A percentile compares a stretch with the other conserved stretches of the same genome.
Evolutionary conservation across 2,329 filamentous ascomycete genomes (phyloP).

Genomic region (Fusarium verrucosum): DNA sequence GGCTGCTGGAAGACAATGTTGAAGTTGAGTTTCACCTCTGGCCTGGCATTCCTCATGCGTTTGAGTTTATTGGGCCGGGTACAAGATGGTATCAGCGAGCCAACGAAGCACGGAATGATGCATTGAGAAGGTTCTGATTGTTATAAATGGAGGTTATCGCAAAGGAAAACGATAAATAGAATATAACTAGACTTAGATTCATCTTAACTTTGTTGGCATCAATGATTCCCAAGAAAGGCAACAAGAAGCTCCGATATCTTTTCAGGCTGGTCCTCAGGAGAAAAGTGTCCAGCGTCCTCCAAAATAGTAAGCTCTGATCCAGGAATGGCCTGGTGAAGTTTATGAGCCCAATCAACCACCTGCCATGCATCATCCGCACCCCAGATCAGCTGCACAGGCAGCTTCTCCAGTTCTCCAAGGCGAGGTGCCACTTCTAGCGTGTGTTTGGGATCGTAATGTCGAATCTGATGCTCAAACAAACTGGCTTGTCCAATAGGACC

Average conservation of each 20-base stretch:
- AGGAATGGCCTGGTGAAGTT: conserved; percentile 45
- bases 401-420: conserved; percentile 37
- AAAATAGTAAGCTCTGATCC: conserved; percentile 43
- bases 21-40: conserved; percentile 40
- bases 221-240: conserved; percentile 15
- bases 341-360: conserved; percentile 46
- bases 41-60: conserved; percentile 37
- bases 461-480: conserved; percentile 48
- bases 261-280: conserved; percentile 44
- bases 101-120: conserved; percentile 13
- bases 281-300: conserved; percentile 46
- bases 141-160: not conserved
- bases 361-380: conserved; percentile 48
- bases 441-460: conserved; percentile 48
- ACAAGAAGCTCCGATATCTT: conserved; percentile 27
- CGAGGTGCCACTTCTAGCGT: conserved; percentile 45
- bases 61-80: conserved; percentile 26
- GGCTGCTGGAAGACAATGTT: conserved; percentile 31
- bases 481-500: conserved; percentile 47
- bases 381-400: conserved; percentile 47
- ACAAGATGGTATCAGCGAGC: conserved; percentile 30
- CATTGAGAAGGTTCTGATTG: conserved; percentile 21
- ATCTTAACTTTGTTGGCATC: not conserved
- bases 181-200: fast-evolving
- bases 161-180: not conserved